Percentiles rank a stretch among this genome's conserved stretches.
Conservation (phyloP, 148 eudicot species). For the Cornus kousa region DNA sequence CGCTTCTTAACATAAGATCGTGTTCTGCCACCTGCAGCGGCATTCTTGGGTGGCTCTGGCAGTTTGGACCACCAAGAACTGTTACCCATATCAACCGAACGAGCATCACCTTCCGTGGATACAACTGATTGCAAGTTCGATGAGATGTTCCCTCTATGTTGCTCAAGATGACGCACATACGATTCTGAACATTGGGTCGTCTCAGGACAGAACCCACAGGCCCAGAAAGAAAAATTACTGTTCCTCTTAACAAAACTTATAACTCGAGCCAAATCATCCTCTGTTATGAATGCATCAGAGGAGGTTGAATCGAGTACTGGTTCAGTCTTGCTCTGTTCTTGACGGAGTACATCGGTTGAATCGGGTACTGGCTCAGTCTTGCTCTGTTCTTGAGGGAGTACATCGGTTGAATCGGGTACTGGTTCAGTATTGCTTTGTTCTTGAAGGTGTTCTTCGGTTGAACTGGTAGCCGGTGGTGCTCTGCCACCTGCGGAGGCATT, state of each 20-base stretch:
- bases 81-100: background rate
- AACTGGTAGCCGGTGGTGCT: too few species aligned
- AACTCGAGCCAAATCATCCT: background rate
- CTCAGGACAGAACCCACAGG: constrained; percentile 1
- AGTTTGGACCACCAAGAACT: too few species aligned
- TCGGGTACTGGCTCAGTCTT: too few species aligned
- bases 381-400: too few species aligned
- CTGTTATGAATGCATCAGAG: background rate
- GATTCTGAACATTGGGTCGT: background rate
- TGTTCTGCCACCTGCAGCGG: too few species aligned
- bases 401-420: too few species aligned
- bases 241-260: background rate
- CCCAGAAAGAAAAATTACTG: constrained; percentile 2
- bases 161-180: background rate
- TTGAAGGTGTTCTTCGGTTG: background rate
- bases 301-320: background rate
- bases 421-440: background rate
- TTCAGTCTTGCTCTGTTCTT: too few species aligned
- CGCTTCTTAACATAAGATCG: too few species aligned
- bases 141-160: background rate
- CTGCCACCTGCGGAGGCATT: too few species aligned
- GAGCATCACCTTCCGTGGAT: background rate
- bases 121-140: background rate
- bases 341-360: too few species aligned
- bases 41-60: too few species aligned